Base-by-base conservation (phyloP, 352 stramenopile species). In the Phytophthora meadii region DNA sequence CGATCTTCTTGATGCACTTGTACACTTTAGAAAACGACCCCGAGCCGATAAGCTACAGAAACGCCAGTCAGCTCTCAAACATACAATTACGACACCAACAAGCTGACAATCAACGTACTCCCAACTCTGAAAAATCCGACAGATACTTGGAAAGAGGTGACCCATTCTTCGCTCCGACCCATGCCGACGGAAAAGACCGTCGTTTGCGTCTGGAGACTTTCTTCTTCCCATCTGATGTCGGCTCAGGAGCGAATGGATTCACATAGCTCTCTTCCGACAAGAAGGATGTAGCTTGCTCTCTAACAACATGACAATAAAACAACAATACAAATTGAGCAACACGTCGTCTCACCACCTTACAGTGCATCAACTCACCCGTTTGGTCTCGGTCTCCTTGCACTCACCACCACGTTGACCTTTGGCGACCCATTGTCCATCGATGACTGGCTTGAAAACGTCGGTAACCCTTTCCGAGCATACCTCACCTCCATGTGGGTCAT, bases 11-110 rank as follows among this genome's bases (percentile, higher is more conserved):
- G 27, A 89, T 72, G 58, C 83, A 92, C 73, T 93, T 94, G 70
- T 81, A 94, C 19, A 94, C 87, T 56, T 94, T 93, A 24, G 86
- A 96, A 70, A 96, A 96, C 17, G 84, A 87, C 1, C 88, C 88
- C 7, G 84, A 91, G n/a, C 88, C 88, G 34, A 96, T 68, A 49
- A 94, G 56, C 83, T 93, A 51, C 30, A 37, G 39, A 6, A 54
- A 55, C n/a, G 5, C 19, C 49, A 60, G 42, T 54, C 42, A 48
- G 15, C 28, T 39, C 19, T 22, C 12, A 52, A 47, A 22, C 27
- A 4, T 24, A 45, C 24, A 12, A 32, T 50, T 10, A 8, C 10
- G 22, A 22, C 52, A 4, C 25, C 34, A 24, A 14, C 15, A 54
- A 51, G 14, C 32, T 52, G 19, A 48, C 36, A 61, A n/a, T 42